These are phyloP conservation scores for Cadophora malorum DNA, from an alignment of 2,329 filamentous ascomycete genomes.

Conservation along the genomic window DNA sequence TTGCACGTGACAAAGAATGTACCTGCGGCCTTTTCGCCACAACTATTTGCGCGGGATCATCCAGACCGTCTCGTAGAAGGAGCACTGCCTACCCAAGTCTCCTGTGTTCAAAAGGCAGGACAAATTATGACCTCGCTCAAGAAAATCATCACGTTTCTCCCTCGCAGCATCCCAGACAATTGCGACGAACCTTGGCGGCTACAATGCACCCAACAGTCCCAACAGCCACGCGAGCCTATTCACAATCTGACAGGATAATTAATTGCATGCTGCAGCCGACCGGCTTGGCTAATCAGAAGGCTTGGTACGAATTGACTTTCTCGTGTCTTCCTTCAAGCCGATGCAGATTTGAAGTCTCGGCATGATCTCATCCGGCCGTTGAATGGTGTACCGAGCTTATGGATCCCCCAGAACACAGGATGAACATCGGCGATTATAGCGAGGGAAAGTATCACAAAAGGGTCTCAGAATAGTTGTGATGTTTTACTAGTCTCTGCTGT, in stretches of 20 bases:
- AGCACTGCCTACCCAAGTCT: no score
- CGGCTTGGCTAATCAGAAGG: background rate
- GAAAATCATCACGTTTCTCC: background rate
- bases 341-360: background rate
- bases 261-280: background rate
- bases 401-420: background rate
- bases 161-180: background rate
- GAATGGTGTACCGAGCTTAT: constrained; percentile 10
- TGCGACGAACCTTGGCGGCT: background rate
- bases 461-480: background rate
- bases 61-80: no score
- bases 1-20: background rate
- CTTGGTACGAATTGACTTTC: background rate
- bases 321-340: constrained; percentile 9
- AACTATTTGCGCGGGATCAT: background rate
- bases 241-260: background rate
- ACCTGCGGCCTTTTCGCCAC: background rate
- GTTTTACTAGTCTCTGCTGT: background rate
- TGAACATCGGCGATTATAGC: background rate
- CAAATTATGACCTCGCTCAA: no score
- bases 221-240: background rate
- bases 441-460: background rate
- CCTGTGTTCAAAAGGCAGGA: no score
- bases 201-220: background rate
- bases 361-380: constrained; percentile 13